Evolutionary conservation across 2,329 filamentous ascomycete species (phyloP).

Genomic region (Escovopsis sp.): DNA sequence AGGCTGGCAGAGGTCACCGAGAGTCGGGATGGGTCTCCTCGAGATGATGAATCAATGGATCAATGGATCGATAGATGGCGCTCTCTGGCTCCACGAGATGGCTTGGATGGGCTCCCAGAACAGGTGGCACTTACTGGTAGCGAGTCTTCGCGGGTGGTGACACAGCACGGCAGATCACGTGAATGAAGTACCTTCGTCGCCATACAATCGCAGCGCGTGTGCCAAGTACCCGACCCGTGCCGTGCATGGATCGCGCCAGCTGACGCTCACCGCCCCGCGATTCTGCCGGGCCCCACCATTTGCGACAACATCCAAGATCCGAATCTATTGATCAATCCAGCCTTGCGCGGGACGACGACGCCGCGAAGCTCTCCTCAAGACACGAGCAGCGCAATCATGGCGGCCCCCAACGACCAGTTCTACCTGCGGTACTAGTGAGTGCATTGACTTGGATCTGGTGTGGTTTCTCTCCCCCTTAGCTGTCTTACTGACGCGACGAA

Average conservation of each 20-base stretch:
- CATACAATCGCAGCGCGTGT: too few species aligned
- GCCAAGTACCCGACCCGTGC: background rate
- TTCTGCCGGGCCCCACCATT: conserved; percentile 10
- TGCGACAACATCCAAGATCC: conserved; percentile 2
- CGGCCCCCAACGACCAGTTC: conserved; percentile 65
- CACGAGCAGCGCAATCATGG: conserved; percentile 32
- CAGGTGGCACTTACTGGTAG: conserved; percentile 24
- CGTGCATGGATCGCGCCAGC: background rate
- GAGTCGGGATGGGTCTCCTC: conserved; percentile 8
- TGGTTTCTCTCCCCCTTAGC: too few species aligned
- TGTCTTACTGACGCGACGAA: conserved; percentile 6
- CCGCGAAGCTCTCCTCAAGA: background rate
- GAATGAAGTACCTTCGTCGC: conserved; percentile 4
- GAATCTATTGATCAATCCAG: background rate
- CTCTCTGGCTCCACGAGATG: conserved; percentile 19
- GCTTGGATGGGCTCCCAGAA: conserved; percentile 18
- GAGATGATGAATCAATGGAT: too few species aligned
- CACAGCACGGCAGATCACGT: conserved; percentile 16
- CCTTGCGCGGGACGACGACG: conserved; percentile 4
- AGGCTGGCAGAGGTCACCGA: conserved; percentile 15
- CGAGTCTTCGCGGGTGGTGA: background rate
- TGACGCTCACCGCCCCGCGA: background rate
- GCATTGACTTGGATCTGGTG: too few species aligned
- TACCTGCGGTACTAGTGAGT: conserved; percentile 95
- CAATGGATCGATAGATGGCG: background rate